Conservation (phyloP, 306 rosid genomes). For the Quercus dentata region DNA sequence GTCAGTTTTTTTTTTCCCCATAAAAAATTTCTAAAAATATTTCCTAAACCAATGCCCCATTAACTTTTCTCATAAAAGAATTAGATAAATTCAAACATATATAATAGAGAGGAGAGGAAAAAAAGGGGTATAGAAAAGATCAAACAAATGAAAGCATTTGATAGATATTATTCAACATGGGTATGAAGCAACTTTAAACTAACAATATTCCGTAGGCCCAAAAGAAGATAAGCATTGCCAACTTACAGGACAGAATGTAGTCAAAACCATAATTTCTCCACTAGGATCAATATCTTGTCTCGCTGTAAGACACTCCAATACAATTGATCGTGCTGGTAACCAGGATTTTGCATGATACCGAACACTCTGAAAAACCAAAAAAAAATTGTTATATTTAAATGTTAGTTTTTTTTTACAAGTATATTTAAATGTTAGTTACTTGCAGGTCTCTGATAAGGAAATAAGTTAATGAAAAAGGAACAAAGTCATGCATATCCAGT, state of each 20-base stretch:
- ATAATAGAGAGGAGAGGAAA: not conserved
- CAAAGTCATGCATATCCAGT: not conserved
- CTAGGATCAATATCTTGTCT: constrained; percentile 73
- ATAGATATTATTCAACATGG: not conserved
- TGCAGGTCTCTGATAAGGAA: not conserved
- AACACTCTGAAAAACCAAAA: constrained; percentile 52
- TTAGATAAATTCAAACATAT: not conserved
- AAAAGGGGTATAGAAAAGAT: not conserved
- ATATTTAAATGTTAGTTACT: too few relatives aligned
- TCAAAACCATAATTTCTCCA: constrained; percentile 86
- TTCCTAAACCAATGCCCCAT: too few relatives aligned
- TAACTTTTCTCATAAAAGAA: too few relatives aligned
- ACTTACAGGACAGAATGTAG: constrained; percentile 92
- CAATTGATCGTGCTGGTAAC: constrained; percentile 97
- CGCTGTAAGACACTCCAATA: constrained; percentile 63
- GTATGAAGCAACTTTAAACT: not conserved
- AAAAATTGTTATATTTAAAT: not conserved
- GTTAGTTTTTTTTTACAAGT: too few relatives aligned
- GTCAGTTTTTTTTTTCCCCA: too few relatives aligned
- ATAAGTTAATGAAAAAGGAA: not conserved
- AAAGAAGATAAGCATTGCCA: constrained; percentile 4
- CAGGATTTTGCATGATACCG: constrained; percentile 77
- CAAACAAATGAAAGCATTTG: not conserved
- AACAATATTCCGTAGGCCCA: not conserved
- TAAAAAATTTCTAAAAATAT: too few relatives aligned